Base-by-base conservation (phyloP, 192 early-diverging fungal genomes). In the Cladochytrium replicatum region DNA sequence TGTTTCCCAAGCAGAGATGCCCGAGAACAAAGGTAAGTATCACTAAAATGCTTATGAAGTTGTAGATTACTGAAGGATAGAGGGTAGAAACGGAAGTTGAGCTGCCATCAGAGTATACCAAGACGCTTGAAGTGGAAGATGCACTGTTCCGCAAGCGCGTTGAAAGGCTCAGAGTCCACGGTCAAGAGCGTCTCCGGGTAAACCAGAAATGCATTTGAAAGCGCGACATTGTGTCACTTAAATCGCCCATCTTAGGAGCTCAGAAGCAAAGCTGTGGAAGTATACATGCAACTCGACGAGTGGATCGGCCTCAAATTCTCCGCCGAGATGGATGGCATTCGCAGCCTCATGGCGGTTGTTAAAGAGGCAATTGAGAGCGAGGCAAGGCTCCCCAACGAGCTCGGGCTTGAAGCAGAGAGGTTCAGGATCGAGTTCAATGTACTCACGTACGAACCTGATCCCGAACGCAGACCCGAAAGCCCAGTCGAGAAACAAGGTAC, bases 281-380 rank as follows among this genome's bases (percentile, higher is more conserved):
- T 67, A 0, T 80, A 78, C 52, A 43, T 51, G 17, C 61, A 60
- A 15, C 55, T 80, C 8, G 78, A 80, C 42, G 78, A 80, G 38
- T 75, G 71, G 62, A 71, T 80, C 42, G 54, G 54, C 5, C 8
- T 40, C 2, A 30, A 73, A 4, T 80, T 70, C 62, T 52, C 57
- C 26, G 54, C 58, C 26, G 78, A 80, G 60, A 80, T 80, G 60
- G 74, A 80, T 21, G 67, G 73, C 6, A 68, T 75, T 29, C 61
- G 63, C 15, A 74, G 80, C 21, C 30, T 80, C 54, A 17, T 68
- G 23, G 43, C 40, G 21, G 43, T 77, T 2, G 66, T 80, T 43
- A 80, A 80, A 51, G 74, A 80, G 48, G 78, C 76, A 3, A 65
- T 80, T 28, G 78, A 80, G 54, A 42, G 50, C 4, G 78, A 80